A percentile compares a stretch with the other conserved stretches of the same genome.
These are phyloP conservation scores for Strobilomyces dryophilus DNA, from an alignment of 768 basidiomycete genomes.

Conservation along the genomic window DNA sequence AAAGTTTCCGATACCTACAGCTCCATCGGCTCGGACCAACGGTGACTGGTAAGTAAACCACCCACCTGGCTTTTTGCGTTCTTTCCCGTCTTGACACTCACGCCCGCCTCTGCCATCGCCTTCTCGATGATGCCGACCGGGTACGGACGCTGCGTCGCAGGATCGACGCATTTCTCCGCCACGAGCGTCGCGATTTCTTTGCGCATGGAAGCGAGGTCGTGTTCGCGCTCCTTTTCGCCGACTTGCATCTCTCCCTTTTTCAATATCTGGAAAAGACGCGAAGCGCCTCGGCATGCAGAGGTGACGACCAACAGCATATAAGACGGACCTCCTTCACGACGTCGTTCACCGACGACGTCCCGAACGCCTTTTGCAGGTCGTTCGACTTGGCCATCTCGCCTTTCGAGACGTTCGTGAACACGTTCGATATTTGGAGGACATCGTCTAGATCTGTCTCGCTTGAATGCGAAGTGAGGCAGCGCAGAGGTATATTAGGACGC, in stretches of 20 bases:
- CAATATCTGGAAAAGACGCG: conserved; percentile 63
- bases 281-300: too few species aligned
- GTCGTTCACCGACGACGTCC: conserved; percentile 63
- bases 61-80: conserved; percentile 90
- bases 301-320: background rate
- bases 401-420: conserved; percentile 95
- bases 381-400: conserved; percentile 87
- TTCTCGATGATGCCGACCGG: conserved; percentile 97
- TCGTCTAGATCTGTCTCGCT: conserved; percentile 94
- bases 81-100: conserved; percentile 85
- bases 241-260: conserved; percentile 97
- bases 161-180: conserved; percentile 95
- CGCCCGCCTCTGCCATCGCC: conserved; percentile 93
- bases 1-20: conserved; percentile 86
- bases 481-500: background rate
- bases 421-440: conserved; percentile 93
- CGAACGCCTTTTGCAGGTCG: conserved; percentile 91
- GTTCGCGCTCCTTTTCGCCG: conserved; percentile 93
- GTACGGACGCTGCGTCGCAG: conserved; percentile 82
- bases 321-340: conserved; percentile 74
- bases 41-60: background rate
- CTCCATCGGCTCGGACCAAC: background rate
- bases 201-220: conserved; percentile 77
- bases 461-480: conserved; percentile 6
- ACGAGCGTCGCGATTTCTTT: conserved; percentile 92